Evolutionary conservation across 1,284 basidiomycete species (phyloP), one percentile per base, ranked within the genome.

Genomic region (Polyporus tsugae): DNA sequence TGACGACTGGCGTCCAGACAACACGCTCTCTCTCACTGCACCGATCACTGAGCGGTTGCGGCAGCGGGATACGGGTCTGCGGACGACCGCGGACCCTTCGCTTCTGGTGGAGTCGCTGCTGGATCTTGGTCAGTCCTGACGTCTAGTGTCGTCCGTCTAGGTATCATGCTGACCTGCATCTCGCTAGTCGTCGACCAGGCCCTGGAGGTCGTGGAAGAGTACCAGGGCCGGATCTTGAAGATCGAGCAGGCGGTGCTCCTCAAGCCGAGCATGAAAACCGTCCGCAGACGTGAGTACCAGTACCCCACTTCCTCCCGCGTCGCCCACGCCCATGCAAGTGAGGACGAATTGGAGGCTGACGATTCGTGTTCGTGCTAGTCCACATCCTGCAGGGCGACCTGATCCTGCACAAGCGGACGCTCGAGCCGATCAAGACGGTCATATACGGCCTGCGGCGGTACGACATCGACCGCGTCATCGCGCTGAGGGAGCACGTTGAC

Each of bases 341-440:
- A 29, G 29, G 29, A 29, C 29, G 29, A 29, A 29, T 1, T 53
- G 25, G 22, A 25, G 10, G 13, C 15, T 55, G 58, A 59, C 19
- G 9, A 4, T 39, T 15, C 4, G 13, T 22, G 36, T 38, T 17
- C 38, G 19, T 25, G 15, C n/a, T 64, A 91, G 90, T 92, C 63
- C 91, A 92, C 70, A 91, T 92, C 63, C 81, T 92, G 19, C 90
- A 89, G 44, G 90, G 88, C n/a, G 91, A 92, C 74, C 82, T 92
- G 15, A 89, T 87, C 60, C 79, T 91, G 67, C 89, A 90, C 75
- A 91, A 91, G 77, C 85, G 90, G 17, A 91, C 90, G 4, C 81
- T 92, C 10, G 89, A 87, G 64, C 91, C 91, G 0, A 85, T 92
- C 75, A 90, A 87, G 76, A 87, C 87, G 0, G 80, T 92, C 72